Base-by-base conservation (phyloP, 345 rosid species). In the Luvunga scandens region DNA sequence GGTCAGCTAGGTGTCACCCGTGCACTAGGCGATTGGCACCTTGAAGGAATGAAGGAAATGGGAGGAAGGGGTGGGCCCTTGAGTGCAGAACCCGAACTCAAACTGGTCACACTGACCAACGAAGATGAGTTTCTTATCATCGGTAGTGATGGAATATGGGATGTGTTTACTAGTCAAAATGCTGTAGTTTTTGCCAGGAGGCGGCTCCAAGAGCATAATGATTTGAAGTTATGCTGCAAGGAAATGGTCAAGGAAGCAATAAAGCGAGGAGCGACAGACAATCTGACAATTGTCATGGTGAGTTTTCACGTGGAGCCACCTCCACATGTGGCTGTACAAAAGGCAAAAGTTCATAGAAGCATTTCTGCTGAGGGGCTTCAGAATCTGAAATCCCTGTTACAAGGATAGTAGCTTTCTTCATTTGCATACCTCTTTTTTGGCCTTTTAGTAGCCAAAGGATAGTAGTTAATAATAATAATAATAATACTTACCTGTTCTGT, bases 121-220 rank as follows among this genome's bases (percentile, higher is more conserved):
- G 98, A 93, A 19, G 97, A 95, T 13, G 97, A 95, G 83, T 95
- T 92, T 84, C 82, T 95, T 78, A 85, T 95, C 38, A 87, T 95
- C 4, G 92, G 88, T 6, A 90, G 98, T 62, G 98, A 93, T 31
- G 96, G 99, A 57, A 83, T 95, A 79, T 93, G 99, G 98, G 96
- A 95, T 2, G 84, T 91, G 39, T 90, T 92, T 76, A 81, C 91
- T 25, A 95, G 90, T 85, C 97, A 90, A 81, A 90, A 93, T 63
- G 92, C 99, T 22, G 90, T 93, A 73, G 88, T 89, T 83, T 92
- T 91, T 71, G 85, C 91, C 30, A 82, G 96, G 77, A 87, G 88
- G 83, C 84, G 87, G 67, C 92, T 95, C 25, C 96, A 88, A 68
- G 86, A 91, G 78, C 94, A 91, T 86, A 92, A 93, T 21, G 91